Evolutionary conservation across 176 grass and related monocot genomes (phyloP), one percentile per base, ranked within the genome.

Genomic region (Eleusine coracana): DNA sequence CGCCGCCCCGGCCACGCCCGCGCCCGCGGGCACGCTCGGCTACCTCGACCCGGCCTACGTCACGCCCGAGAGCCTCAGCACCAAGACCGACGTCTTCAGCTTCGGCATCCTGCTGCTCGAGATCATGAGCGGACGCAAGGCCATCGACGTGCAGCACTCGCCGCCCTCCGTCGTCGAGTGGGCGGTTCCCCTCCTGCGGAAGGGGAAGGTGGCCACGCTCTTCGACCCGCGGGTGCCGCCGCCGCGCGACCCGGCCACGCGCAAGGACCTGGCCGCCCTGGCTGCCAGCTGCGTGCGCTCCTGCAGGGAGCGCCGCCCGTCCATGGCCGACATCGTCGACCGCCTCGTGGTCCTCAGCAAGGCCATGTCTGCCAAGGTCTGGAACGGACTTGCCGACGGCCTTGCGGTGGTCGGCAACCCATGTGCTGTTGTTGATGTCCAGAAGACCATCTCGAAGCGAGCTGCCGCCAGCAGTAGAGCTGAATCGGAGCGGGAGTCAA

Each of bases 71-170:
- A 93, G 88, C 86, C 80, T 99, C 69, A 99, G 96, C 89, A 99
- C 96, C 83, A 99, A 99, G 86, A 99, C 96, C 3, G 96, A 99
- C 71, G 96, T 99, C n/a, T 99, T 99, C 86, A 99, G 96, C 90
- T 99, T 99, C 72, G 96, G 96, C 65, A 99, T 99, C 84, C 89
- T 99, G 64, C 91, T 99, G 27, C 91, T 99, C 10, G 96, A 99
- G 86, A 99, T 99, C 66, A 93, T 99, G 83, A 99, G 96, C 83
- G 96, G 96, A 2, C 85, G 96, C 76, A 93, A 92, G 85, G 96
- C 96, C 42, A 99, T 99, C 72, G 96, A 99, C 62, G 93, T 99
- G 2, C 93, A 88, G 68, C 87, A 93, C 76, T 99, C 96, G 51
- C 96, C 93, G n/a, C 96, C 96, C 14, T 99, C 96, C 5, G 93